These are phyloP conservation scores for Candida sakaeoensis DNA, from an alignment of 805 yeast genomes.

Conservation along the genomic window DNA sequence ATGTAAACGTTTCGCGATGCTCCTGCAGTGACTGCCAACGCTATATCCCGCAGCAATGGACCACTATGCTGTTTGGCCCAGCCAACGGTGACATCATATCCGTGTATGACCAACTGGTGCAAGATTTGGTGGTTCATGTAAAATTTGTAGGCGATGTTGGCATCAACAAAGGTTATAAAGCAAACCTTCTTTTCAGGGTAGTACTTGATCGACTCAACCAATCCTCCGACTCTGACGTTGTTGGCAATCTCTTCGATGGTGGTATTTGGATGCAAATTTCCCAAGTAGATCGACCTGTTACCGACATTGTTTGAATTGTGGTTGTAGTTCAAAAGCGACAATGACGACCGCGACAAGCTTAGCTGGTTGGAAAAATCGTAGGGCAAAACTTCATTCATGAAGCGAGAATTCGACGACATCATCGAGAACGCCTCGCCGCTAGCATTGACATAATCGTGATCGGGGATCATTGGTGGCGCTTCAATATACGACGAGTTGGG, in stretches of 20 bases:
- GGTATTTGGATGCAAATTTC: slow-evolving; percentile 61
- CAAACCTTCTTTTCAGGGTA: slow-evolving; percentile 55
- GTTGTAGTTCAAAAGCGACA: slow-evolving; percentile 7
- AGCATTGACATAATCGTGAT: background rate
- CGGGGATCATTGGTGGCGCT: slow-evolving; percentile 1
- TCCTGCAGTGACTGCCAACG: slow-evolving; percentile 65
- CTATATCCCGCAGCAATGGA: slow-evolving; percentile 50
- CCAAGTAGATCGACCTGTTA: slow-evolving; percentile 68
- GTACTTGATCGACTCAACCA: slow-evolving; percentile 54
- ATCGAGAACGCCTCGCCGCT: slow-evolving; percentile 3
- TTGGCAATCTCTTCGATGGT: slow-evolving; percentile 73
- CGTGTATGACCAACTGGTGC: slow-evolving; percentile 59
- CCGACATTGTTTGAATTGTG: slow-evolving; percentile 21
- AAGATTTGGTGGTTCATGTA: slow-evolving; percentile 53
- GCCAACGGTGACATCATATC: slow-evolving; percentile 58
- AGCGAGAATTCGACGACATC: slow-evolving; percentile 4
- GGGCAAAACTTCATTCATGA: slow-evolving; percentile 1
- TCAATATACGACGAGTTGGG: slow-evolving; percentile 9
- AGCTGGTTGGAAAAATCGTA: background rate
- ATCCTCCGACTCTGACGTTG: slow-evolving; percentile 71
- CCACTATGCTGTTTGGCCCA: slow-evolving; percentile 73
- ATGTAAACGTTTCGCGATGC: slow-evolving; percentile 77
- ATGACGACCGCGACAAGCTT: slow-evolving; percentile 3
- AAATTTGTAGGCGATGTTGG: slow-evolving; percentile 63
- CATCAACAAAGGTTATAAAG: slow-evolving; percentile 66